phyloP scores from a whole-genome alignment of 208 protist genomes.

The Leishmania major region DNA sequence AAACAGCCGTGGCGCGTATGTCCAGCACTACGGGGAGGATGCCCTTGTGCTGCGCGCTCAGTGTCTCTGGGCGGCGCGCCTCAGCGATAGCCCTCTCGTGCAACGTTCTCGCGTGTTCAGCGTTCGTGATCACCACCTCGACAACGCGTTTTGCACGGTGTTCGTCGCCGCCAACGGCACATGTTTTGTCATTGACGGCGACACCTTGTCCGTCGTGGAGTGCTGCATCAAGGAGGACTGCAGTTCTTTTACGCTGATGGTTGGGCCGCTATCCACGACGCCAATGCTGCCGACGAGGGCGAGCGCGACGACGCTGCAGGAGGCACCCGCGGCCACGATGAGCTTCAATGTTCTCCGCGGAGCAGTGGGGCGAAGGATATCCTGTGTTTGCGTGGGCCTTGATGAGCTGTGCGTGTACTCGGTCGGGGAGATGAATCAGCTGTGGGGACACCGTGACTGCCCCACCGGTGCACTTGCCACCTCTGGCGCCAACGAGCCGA shows the following conservation, averaged over 20 bases:
- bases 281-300: neutral
- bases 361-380: constrained; percentile 37
- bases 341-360: constrained; percentile 16
- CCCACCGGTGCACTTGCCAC: neutral
- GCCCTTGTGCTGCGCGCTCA: constrained; percentile 41
- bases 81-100: constrained; percentile 55
- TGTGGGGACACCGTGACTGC: constrained; percentile 20
- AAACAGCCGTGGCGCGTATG: neutral
- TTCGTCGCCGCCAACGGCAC: constrained; percentile 66
- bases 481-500: neutral
- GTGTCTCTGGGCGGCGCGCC: constrained; percentile 45
- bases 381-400: constrained; percentile 69
- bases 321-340: neutral
- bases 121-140: constrained; percentile 25
- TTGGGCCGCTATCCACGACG: constrained; percentile 32
- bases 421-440: constrained; percentile 46
- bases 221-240: constrained; percentile 70
- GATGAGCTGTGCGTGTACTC: constrained; percentile 80
- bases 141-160: constrained; percentile 61
- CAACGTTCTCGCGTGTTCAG: constrained; percentile 58
- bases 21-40: constrained; percentile 4
- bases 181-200: constrained; percentile 62
- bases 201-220: constrained; percentile 45
- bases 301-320: neutral
- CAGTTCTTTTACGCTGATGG: constrained; percentile 77